Percentiles rank a stretch among this genome's conserved stretches.
phyloP scores from a whole-genome alignment of 306 rosid species.

The Arachis hypogaea region DNA sequence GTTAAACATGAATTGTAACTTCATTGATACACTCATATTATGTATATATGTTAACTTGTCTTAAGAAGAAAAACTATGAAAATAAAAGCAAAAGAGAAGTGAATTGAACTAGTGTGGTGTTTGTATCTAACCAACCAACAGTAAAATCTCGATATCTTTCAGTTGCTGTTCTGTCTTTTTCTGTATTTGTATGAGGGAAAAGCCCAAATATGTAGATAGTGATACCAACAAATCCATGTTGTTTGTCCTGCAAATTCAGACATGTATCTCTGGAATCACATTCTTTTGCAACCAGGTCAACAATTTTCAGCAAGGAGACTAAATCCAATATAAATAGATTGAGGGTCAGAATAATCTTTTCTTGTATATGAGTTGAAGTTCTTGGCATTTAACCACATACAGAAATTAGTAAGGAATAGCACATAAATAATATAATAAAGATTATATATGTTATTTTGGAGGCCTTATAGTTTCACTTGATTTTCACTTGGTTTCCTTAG shows the following conservation, averaged over 20 bases:
- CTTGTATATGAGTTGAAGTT: neutral
- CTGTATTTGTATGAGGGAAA: slow-evolving; percentile 50
- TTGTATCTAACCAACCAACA: slow-evolving; percentile 55
- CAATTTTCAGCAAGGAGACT: neutral
- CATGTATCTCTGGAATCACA: neutral
- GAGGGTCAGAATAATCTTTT: neutral
- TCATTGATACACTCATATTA: neutral
- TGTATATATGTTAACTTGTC: neutral
- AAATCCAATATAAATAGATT: too few species aligned
- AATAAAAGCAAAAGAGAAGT: neutral
- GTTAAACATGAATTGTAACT: neutral
- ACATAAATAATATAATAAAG: too few species aligned
- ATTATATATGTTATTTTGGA: too few species aligned
- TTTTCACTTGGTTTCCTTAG: too few species aligned
- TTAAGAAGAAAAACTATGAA: neutral
- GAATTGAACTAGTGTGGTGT: neutral
- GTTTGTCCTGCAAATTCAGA: slow-evolving; percentile 46
- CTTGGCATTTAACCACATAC: neutral
- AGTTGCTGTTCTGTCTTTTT: slow-evolving; percentile 49
- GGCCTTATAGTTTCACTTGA: too few species aligned
- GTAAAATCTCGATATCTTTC: slow-evolving; percentile 50
- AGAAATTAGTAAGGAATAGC: too few species aligned
- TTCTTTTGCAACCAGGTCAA: neutral
- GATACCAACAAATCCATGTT: slow-evolving; percentile 61
- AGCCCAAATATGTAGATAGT: slow-evolving; percentile 37